A percentile compares a stretch with the other conserved stretches of the same genome.
These are phyloP conservation scores for Neurospora terricola DNA, from an alignment of 495 filamentous ascomycete genomes.

Conservation along the genomic window DNA sequence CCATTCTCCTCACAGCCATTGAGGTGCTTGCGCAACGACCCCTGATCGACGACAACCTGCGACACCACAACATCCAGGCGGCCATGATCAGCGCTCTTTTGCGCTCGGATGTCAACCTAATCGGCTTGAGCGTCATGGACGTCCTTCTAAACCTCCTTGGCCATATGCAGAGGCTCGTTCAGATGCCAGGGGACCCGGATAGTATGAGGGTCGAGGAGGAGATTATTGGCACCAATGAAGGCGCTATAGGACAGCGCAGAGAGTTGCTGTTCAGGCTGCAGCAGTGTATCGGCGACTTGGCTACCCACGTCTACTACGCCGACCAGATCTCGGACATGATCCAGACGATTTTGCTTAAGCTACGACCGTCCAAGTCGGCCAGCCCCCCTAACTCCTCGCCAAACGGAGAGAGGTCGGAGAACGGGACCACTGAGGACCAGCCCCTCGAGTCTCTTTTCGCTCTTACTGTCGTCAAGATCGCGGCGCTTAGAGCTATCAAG, in stretches of 20 bases:
- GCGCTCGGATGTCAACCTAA: slow-evolving; percentile 80
- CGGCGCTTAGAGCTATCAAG: slow-evolving; percentile 71
- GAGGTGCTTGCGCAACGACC: slow-evolving; percentile 57
- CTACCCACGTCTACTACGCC: slow-evolving; percentile 87
- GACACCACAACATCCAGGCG: slow-evolving; percentile 59
- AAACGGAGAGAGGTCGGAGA: slow-evolving; percentile 29
- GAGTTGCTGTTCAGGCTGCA: slow-evolving; percentile 58
- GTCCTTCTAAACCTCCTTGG: slow-evolving; percentile 71
- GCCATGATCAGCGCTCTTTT: slow-evolving; percentile 71
- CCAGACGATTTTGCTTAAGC: slow-evolving; percentile 58
- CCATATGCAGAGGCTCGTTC: slow-evolving; percentile 64
- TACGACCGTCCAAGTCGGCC: slow-evolving; percentile 51
- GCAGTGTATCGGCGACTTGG: slow-evolving; percentile 72
- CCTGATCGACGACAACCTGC: slow-evolving; percentile 54
- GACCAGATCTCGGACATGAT: slow-evolving; percentile 93
- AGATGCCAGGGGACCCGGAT: slow-evolving; percentile 45
- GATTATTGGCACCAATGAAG: slow-evolving; percentile 17
- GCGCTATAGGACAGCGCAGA: slow-evolving; percentile 24
- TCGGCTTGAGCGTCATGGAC: slow-evolving; percentile 89
- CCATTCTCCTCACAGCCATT: slow-evolving; percentile 71
- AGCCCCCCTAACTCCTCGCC: slow-evolving; percentile 28
- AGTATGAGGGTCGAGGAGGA: slow-evolving; percentile 24
- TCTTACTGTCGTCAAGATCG: slow-evolving; percentile 60
- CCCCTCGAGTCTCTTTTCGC: slow-evolving; percentile 57
- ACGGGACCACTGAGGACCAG: slow-evolving; percentile 20